Conservation (phyloP, 2,329 filamentous ascomycete species). For the Trichoderma citrinoviride region DNA sequence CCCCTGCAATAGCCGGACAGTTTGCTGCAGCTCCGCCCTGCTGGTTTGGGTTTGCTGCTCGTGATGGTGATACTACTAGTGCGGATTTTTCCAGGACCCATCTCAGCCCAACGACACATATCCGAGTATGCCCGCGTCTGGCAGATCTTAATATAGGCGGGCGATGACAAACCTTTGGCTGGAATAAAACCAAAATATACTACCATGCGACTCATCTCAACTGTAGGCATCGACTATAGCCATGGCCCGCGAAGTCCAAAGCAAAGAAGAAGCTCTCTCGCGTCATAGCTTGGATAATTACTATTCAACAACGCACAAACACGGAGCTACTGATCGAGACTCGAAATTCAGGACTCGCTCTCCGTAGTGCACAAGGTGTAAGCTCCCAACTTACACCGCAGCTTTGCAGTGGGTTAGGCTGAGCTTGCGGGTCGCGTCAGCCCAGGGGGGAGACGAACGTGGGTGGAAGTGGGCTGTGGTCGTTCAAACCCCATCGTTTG, state of each 20-base stretch:
- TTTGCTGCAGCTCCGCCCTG: neutral
- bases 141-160: neutral
- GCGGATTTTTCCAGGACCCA: neutral
- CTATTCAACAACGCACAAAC: neutral
- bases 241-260: neutral
- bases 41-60: neutral
- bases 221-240: no score
- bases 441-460: neutral
- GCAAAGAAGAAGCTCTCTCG: neutral
- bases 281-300: neutral
- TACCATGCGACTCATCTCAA: no score
- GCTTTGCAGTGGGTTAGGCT: conserved; percentile 4
- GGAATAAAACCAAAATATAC: no score
- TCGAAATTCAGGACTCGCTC: neutral
- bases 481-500: neutral
- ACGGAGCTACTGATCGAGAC: neutral
- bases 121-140: neutral
- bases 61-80: neutral
- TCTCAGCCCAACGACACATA: neutral
- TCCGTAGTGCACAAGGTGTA: neutral
- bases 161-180: no score
- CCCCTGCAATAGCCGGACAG: neutral
- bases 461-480: neutral
- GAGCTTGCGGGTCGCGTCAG: conserved; percentile 10
- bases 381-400: conserved; percentile 9